Evolutionary conservation across 208 protist species (phyloP).

Genomic region (Acanthamoeba sp.): DNA sequence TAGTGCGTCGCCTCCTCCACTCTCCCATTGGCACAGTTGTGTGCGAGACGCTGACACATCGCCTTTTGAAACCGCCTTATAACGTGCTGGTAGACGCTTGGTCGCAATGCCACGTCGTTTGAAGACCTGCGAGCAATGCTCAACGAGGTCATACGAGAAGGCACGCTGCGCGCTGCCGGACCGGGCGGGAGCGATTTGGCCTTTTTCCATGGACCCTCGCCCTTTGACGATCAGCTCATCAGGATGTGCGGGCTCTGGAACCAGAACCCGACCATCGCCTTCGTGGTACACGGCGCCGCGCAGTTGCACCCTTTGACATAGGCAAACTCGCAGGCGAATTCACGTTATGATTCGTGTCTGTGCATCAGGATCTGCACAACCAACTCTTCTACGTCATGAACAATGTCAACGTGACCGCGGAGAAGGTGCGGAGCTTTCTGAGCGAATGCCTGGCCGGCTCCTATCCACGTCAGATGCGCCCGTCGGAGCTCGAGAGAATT

Average conservation of each 20-base stretch:
- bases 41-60: too few relatives aligned
- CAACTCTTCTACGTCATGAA: neutral
- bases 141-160: neutral
- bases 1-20: neutral
- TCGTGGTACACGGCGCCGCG: neutral
- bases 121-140: neutral
- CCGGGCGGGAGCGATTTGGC: neutral
- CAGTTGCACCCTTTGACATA: too few relatives aligned
- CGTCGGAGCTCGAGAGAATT: neutral
- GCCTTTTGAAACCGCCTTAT: too few relatives aligned
- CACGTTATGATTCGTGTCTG: neutral
- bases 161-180: neutral
- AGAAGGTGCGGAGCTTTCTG: neutral
- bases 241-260: neutral
- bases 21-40: too few relatives aligned
- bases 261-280: neutral
- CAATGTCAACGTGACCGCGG: neutral
- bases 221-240: neutral
- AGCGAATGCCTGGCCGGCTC: neutral
- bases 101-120: neutral
- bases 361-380: neutral
- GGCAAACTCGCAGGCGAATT: too few relatives aligned
- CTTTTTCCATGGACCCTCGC: neutral
- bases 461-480: neutral
- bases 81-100: neutral